phyloP scores from a whole-genome alignment of 148 eudicot genomes.

The Diospyros kaki region DNA sequence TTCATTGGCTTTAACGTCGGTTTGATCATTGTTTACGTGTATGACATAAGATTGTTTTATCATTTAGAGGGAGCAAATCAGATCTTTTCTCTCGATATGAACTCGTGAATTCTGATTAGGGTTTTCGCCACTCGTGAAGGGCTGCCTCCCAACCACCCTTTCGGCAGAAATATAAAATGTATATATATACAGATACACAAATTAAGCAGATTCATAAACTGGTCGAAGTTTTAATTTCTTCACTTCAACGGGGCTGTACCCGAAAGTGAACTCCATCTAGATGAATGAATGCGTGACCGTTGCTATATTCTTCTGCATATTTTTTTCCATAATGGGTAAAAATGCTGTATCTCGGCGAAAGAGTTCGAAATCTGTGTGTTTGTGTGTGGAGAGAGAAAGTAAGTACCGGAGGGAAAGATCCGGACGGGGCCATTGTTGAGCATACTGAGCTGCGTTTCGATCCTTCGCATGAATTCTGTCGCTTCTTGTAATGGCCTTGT shows the following conservation, averaged over 20 bases:
- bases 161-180: not conserved
- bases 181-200: not conserved
- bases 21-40: not conserved
- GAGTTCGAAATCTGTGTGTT: no score
- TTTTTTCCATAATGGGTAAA: slow-evolving; percentile 11
- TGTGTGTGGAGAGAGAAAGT: not conserved
- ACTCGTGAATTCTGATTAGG: slow-evolving; percentile 28
- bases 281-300: not conserved
- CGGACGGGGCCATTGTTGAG: slow-evolving; percentile 52
- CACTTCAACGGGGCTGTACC: not conserved
- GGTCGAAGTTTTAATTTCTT: slow-evolving; percentile 1
- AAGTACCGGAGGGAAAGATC: slow-evolving; percentile 57
- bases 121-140: not conserved
- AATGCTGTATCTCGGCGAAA: no score
- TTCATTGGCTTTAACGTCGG: no score
- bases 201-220: not conserved
- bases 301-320: not conserved
- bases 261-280: no score
- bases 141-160: not conserved
- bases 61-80: slow-evolving; percentile 5
- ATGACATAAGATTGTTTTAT: not conserved
- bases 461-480: slow-evolving; percentile 83
- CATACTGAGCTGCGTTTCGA: slow-evolving; percentile 73
- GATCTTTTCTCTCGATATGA: not conserved
- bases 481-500: slow-evolving; percentile 92